phyloP scores from a whole-genome alignment of 1,284 basidiomycete species.

The Ceratobasidium sp. region DNA sequence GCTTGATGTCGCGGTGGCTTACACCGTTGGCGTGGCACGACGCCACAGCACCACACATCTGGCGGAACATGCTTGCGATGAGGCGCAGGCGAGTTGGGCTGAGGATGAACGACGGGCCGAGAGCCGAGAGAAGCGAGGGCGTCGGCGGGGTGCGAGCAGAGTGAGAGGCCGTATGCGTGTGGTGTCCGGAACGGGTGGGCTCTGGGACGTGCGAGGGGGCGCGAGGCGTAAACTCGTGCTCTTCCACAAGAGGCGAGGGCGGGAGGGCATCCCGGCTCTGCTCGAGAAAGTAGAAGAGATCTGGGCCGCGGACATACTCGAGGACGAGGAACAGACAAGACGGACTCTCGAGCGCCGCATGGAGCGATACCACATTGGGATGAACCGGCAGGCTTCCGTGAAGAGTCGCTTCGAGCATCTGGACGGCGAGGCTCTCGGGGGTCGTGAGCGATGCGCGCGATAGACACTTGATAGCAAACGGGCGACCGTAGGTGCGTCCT shows the following conservation, averaged over 20 bases:
- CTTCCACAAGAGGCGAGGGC: slow-evolving; percentile 62
- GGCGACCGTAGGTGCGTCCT: slow-evolving; percentile 73
- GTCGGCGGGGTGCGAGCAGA: slow-evolving; percentile 82
- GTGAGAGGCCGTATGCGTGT: slow-evolving; percentile 18
- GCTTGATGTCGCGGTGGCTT: slow-evolving; percentile 98
- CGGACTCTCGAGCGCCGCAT: slow-evolving; percentile 87
- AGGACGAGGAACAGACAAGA: slow-evolving; percentile 85
- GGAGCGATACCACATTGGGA: slow-evolving; percentile 94
- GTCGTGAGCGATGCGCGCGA: slow-evolving; percentile 91
- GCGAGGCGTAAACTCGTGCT: slow-evolving; percentile 48
- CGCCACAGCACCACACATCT: slow-evolving; percentile 98
- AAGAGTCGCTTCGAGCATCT: slow-evolving; percentile 93
- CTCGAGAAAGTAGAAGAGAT: slow-evolving; percentile 97
- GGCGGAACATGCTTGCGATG: slow-evolving; percentile 95
- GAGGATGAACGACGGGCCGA: slow-evolving; percentile 85
- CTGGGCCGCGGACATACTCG: slow-evolving; percentile 96
- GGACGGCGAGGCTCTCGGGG: slow-evolving; percentile 85
- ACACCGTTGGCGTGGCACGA: slow-evolving; percentile 95
- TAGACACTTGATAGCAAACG: slow-evolving; percentile 96
- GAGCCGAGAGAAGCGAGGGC: slow-evolving; percentile 90
- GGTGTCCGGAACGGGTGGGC: slow-evolving; percentile 44
- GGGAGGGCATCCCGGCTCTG: slow-evolving; percentile 86
- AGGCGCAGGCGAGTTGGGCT: slow-evolving; percentile 89
- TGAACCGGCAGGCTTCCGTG: slow-evolving; percentile 94
- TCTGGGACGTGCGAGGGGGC: slow-evolving; percentile 47